phyloP scores from a whole-genome alignment of 23 red algal genomes.

The Gracilaria caudata region DNA sequence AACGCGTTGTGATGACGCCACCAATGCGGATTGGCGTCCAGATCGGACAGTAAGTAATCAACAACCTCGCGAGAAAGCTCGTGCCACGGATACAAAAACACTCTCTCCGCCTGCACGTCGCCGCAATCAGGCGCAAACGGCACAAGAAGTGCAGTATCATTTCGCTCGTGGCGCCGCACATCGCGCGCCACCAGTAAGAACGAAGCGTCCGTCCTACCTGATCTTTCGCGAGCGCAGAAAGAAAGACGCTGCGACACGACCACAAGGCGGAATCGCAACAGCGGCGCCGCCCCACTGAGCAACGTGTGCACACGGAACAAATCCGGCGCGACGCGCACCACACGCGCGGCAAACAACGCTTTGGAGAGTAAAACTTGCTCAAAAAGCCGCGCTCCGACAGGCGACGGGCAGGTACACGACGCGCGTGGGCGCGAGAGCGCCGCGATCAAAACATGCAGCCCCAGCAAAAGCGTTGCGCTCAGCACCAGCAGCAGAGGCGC shows the following conservation, averaged over 20 bases:
- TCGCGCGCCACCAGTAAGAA: not conserved
- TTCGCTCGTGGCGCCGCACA: not conserved
- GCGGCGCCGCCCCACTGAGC: not conserved
- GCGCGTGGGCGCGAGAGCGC: too few species aligned
- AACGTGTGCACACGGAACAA: not conserved
- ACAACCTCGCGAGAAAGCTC: not conserved
- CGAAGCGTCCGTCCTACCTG: not conserved
- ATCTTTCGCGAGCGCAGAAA: not conserved
- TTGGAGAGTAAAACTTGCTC: not conserved
- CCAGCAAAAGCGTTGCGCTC: not conserved
- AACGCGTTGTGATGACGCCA: not conserved
- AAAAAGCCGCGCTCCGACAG: not conserved
- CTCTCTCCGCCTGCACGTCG: too few species aligned
- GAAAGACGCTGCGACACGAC: not conserved
- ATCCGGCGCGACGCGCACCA: not conserved
- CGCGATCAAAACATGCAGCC: too few species aligned
- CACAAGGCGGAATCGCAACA: not conserved
- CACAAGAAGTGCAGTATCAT: not conserved
- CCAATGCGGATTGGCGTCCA: not conserved
- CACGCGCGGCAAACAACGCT: not conserved
- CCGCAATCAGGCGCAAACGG: not conserved
- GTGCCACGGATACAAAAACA: not conserved
- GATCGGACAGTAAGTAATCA: not conserved
- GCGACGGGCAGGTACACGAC: not conserved
- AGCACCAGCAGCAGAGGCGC: not conserved